Evolutionary conservation across 495 filamentous ascomycete genomes (phyloP), one percentile per base, ranked within the genome.

Genomic region (Penicillium odoratum): DNA sequence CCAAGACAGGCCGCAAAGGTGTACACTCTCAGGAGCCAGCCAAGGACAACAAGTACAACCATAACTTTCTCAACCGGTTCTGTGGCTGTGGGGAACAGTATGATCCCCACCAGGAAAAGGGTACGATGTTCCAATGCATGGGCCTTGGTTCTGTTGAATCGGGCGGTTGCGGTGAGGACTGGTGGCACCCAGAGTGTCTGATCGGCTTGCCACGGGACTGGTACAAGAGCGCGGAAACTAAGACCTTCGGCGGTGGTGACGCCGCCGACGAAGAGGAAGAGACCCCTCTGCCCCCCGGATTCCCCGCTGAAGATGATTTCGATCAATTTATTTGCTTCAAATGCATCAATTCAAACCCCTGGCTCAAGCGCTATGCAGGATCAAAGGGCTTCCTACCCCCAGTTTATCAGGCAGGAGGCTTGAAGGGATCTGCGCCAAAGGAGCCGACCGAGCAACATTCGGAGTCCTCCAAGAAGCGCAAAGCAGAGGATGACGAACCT

Each of bases 61-160:
- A 97, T 36, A 99, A 99, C 72, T 98, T 93, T 61, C 83, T 83
- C 61, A 97, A 97, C 60, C 82, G 83, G 51, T 99, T 98, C 73
- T 99, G 95, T 69, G 90, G 88, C 11, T 99, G 95, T 66, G 84
- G 81, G 29, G 85, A 91, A 64, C 81, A 91, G 51, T 99, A 99
- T 66, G 86, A 95, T 64, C 83, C 92, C 0, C 76, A 91, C 42
- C 77, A 87, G 66, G 91, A 99, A 71, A 93, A 91, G 62, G 94
- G 94, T 2, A 97, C 92, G n/a, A 99, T 99, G 95, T 98, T 93
- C 68, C 95, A 99, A 74, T 99, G 95, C 70, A 69, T 98, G 3
- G 92, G 92, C 0, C 80, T 99, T 4, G 92, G 91, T 0, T 86
- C 85, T 0, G 83, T 83, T 34, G 88, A 88, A 61, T 86, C 87